phyloP scores from a whole-genome alignment of 305 asterid species.

The Fraxinus albicans region DNA sequence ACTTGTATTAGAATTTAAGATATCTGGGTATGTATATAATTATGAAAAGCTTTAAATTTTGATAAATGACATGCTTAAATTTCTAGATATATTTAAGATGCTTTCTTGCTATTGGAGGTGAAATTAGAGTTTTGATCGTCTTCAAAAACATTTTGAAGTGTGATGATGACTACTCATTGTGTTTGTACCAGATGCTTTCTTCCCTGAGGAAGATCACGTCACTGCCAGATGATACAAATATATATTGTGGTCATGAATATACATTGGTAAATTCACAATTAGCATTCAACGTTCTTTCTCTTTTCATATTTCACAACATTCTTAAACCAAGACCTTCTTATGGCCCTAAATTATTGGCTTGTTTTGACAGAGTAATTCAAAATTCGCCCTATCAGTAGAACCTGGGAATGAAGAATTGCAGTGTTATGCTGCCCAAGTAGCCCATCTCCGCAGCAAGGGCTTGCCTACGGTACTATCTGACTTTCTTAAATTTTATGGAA shows the following conservation, averaged over 20 bases:
- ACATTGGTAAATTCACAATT: slow-evolving; percentile 56
- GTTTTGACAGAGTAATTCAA: slow-evolving; percentile 79
- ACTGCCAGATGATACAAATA: slow-evolving; percentile 77
- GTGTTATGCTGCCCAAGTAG: slow-evolving; percentile 68
- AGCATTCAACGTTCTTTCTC: slow-evolving; percentile 1
- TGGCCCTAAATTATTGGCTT: slow-evolving; percentile 22
- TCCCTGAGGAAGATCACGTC: slow-evolving; percentile 68
- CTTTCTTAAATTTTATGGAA: not conserved
- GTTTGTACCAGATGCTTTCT: slow-evolving; percentile 67
- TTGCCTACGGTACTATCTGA: slow-evolving; percentile 73
- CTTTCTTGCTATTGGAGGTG: not conserved
- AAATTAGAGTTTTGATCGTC: not conserved
- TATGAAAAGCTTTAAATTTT: not conserved
- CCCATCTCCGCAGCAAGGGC: slow-evolving; percentile 70
- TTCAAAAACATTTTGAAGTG: not conserved
- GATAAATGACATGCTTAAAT: not conserved
- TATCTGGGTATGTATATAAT: not conserved
- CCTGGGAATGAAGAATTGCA: slow-evolving; percentile 74
- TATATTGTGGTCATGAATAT: slow-evolving; percentile 95
- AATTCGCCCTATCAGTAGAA: slow-evolving; percentile 88
- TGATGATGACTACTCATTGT: not conserved
- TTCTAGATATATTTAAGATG: not conserved
- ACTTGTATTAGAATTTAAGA: not conserved
- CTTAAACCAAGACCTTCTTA: slow-evolving; percentile 10
- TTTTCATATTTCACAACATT: not conserved